phyloP scores from a whole-genome alignment of 164 flowering plant genomes.

The Hamamelis virginiana region DNA sequence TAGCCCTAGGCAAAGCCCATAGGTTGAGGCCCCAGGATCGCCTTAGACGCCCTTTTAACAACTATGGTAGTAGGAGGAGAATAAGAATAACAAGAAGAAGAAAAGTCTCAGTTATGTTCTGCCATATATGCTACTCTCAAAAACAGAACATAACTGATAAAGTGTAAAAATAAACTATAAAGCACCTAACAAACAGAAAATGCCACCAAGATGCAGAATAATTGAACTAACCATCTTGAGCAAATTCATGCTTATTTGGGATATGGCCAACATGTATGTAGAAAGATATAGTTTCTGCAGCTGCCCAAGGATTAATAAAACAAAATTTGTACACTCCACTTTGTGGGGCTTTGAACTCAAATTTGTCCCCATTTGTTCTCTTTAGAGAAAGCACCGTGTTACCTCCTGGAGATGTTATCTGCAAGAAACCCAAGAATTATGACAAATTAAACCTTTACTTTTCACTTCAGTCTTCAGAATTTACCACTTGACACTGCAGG shows the following conservation, averaged over 20 bases:
- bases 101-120: no score
- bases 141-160: no score
- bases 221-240: conserved; percentile 20
- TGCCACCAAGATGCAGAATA: not conserved
- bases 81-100: no score
- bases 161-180: no score
- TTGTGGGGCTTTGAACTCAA: conserved; percentile 17
- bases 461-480: no score
- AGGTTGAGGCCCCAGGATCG: no score
- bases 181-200: not conserved
- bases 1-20: no score
- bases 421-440: not conserved
- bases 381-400: conserved; percentile 11
- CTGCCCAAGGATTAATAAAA: conserved; percentile 15
- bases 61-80: no score
- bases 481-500: no score
- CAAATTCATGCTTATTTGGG: conserved; percentile 24
- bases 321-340: conserved; percentile 27
- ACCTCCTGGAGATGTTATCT: conserved; percentile 23
- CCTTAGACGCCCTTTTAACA: no score
- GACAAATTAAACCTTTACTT: not conserved
- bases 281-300: conserved; percentile 25
- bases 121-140: no score
- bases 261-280: conserved; percentile 28
- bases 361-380: conserved; percentile 25